Evolutionary conservation across 805 yeast species (phyloP), one percentile per base, ranked within the genome.

Genomic region (Saturnispora ahearnii): DNA sequence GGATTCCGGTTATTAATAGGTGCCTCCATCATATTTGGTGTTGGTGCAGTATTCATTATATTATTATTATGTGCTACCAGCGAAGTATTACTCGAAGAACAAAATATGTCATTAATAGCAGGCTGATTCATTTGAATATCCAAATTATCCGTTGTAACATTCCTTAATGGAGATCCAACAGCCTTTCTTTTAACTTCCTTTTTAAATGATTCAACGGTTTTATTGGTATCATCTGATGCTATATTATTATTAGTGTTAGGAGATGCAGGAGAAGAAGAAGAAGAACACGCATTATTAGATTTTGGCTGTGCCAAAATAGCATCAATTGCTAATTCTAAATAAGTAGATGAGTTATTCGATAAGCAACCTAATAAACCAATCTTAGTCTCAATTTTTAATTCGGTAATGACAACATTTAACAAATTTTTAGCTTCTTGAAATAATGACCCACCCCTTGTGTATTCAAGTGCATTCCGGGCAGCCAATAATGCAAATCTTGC

Each of bases 391-490:
- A 62, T 57, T 55, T 71, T 77, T 51, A 84, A 65, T 45, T 74
- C 77, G 22, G 70, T 65, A 2, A 82, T 64, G 2, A 80, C 71
- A 30, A 69, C 74, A 21, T 70, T 64, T 44, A 88, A 65, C 44
- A 85, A 66, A 32, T 66, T 72, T 55, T 79, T 83, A 60, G 82
- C 79, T 46, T 82, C 88, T 59, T 79, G 85, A 60, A 82, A 81
- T 49, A 88, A 65, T 1, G 91, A 81, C 0, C 96, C 96, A 36
- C 89, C 88, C 61, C 87, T 79, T 2, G 87, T 81, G 61, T 86
- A 87, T 54, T 88, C 96, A 50, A 89, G 69, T 0, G 88, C 78
- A 13, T 95, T 89, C 54, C 79, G 78, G 0, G 89, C 87, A 28
- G 82, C 84, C 44, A 84, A 58, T 30, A 85, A 67, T 0, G 84